Conservation (phyloP, 352 stramenopile genomes). For the Globisporangium orthogonon region DNA sequence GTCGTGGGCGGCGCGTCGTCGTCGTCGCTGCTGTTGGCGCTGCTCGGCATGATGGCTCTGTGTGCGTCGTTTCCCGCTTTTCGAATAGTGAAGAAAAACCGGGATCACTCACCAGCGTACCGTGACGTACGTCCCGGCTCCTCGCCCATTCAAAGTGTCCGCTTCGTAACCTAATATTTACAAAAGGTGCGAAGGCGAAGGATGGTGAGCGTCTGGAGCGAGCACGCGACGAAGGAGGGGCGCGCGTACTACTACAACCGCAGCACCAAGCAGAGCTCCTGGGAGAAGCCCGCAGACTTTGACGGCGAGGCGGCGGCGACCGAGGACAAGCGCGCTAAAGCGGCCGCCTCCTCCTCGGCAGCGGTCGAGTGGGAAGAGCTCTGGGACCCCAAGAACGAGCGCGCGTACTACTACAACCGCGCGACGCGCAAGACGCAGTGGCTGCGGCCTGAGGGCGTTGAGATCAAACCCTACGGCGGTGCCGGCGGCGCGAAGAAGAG, state of each 20-base stretch:
- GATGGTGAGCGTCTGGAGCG: slow-evolving; percentile 61
- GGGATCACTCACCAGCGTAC: neutral
- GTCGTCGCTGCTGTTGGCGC: neutral
- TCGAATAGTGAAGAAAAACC: neutral
- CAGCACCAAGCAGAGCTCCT: slow-evolving; percentile 81
- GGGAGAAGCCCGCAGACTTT: slow-evolving; percentile 78
- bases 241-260: slow-evolving; percentile 88
- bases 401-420: slow-evolving; percentile 85
- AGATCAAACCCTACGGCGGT: slow-evolving; percentile 63
- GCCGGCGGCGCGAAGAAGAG: slow-evolving; percentile 10
- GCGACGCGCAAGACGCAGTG: slow-evolving; percentile 76
- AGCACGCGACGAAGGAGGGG: slow-evolving; percentile 83
- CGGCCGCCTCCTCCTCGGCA: neutral
- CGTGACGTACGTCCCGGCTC: neutral
- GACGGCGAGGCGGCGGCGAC: slow-evolving; percentile 33
- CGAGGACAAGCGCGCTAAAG: neutral
- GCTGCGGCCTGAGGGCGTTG: slow-evolving; percentile 63
- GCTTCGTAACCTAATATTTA: neutral
- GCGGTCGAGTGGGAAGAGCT: slow-evolving; percentile 73
- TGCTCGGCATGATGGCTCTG: neutral
- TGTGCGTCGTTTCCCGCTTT: neutral
- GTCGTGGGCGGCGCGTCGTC: slow-evolving; percentile 31
- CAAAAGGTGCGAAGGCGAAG: neutral
- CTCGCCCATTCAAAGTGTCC: neutral
- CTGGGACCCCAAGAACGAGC: slow-evolving; percentile 83